phyloP scores from a whole-genome alignment of 495 filamentous ascomycete genomes.

The Elaphomyces granulatus region DNA sequence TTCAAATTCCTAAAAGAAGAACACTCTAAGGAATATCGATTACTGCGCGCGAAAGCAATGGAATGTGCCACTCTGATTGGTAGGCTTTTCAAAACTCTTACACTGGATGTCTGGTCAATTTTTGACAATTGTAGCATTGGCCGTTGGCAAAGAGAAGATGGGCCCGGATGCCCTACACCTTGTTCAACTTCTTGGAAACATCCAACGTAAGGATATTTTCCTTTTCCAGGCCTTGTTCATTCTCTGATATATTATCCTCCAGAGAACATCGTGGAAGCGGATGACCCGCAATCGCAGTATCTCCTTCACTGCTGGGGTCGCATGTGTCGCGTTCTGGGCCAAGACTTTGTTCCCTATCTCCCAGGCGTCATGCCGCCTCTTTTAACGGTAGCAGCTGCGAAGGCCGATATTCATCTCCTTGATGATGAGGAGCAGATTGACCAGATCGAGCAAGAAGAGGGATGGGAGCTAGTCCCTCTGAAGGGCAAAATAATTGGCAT shows the following conservation, averaged over 20 bases:
- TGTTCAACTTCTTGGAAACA: constrained; percentile 71
- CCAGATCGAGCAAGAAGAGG: constrained; percentile 85
- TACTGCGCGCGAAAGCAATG: constrained; percentile 96
- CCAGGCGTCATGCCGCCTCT: constrained; percentile 90
- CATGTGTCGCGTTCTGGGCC: constrained; percentile 88
- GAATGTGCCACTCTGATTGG: constrained; percentile 90
- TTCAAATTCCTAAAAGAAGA: constrained; percentile 79
- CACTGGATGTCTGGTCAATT: constrained; percentile 2
- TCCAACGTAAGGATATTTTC: constrained; percentile 38
- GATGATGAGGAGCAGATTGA: constrained; percentile 94
- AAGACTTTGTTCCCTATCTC: constrained; percentile 85
- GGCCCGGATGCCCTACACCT: constrained; percentile 72
- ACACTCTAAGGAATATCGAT: constrained; percentile 78
- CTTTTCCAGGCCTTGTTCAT: background rate
- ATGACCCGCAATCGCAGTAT: constrained; percentile 95
- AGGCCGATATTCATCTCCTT: constrained; percentile 92
- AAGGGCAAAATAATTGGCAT: constrained; percentile 98
- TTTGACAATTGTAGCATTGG: constrained; percentile 41
- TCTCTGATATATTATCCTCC: background rate
- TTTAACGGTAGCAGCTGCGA: constrained; percentile 78
- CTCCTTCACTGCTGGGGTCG: constrained; percentile 98
- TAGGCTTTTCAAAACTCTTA: background rate
- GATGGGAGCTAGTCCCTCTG: constrained; percentile 93
- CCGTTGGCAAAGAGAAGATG: constrained; percentile 86
- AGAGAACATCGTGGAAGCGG: constrained; percentile 68